These are phyloP conservation scores for Micractinium conductrix DNA, from an alignment of 139 green algal species.

Conservation along the genomic window DNA sequence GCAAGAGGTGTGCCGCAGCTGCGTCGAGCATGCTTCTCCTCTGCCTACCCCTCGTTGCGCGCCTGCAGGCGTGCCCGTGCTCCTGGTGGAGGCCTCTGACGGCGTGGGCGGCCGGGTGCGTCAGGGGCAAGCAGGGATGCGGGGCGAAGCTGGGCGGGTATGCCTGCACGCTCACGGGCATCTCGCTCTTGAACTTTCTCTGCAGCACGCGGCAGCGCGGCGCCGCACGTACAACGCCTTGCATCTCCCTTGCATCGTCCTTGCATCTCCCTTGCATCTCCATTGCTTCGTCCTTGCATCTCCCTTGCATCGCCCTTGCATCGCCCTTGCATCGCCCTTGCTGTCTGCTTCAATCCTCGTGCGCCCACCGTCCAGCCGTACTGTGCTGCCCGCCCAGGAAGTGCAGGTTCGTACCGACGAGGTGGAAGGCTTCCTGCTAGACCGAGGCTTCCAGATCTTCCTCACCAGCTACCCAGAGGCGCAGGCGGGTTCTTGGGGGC, in stretches of 20 bases:
- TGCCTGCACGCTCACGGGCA: too few relatives aligned
- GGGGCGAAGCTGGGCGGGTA: too few relatives aligned
- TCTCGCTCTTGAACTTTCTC: too few relatives aligned
- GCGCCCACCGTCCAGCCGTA: not conserved
- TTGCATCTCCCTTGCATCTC: too few relatives aligned
- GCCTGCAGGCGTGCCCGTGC: conserved; percentile 48
- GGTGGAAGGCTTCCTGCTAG: conserved; percentile 94
- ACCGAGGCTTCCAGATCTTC: conserved; percentile 99
- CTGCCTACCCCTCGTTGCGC: not conserved
- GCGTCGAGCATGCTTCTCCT: not conserved
- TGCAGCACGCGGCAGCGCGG: not conserved
- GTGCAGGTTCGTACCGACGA: conserved; percentile 79
- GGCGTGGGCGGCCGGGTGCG: conserved; percentile 88
- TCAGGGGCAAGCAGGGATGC: too few relatives aligned
- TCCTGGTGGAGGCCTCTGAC: conserved; percentile 88
- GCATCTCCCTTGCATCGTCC: too few relatives aligned
- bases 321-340: too few relatives aligned
- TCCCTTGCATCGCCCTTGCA: not conserved
- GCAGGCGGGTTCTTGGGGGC: not conserved
- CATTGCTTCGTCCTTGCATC: too few relatives aligned
- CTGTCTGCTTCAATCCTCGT: too few relatives aligned
- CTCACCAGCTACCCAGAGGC: conserved; percentile 77
- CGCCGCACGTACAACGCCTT: too few relatives aligned
- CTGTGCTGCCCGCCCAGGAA: too few relatives aligned
- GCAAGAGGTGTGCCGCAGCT: not conserved